Conservation (phyloP, 805 yeast genomes). For the Metschnikowia dekortorum region DNA sequence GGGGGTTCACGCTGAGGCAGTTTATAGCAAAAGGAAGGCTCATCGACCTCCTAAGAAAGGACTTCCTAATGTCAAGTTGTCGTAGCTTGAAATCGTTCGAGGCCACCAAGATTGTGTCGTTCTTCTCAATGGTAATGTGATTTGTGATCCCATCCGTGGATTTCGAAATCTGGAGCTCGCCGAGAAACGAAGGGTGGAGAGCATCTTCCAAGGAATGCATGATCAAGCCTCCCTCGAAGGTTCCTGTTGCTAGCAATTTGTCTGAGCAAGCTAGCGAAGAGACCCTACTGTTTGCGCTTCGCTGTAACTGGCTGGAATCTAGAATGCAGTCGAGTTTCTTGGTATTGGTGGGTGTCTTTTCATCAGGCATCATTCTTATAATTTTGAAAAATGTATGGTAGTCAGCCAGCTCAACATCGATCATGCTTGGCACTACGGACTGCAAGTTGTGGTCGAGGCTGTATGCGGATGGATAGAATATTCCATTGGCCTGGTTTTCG, state of each 20-base stretch:
- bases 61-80: constrained; percentile 31
- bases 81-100: constrained; percentile 48
- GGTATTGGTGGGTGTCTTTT: constrained; percentile 3
- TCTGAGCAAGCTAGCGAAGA: constrained; percentile 46
- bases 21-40: constrained; percentile 48
- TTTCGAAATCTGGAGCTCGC: constrained; percentile 38
- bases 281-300: constrained; percentile 36
- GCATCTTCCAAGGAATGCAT: constrained; percentile 32
- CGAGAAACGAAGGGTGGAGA: constrained; percentile 16
- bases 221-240: constrained; percentile 49
- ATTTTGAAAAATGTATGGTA: constrained; percentile 33
- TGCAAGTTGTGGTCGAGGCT: constrained; percentile 29
- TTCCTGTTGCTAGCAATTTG: constrained; percentile 45
- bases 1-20: constrained; percentile 41
- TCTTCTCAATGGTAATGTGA: constrained; percentile 36
- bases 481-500: constrained; percentile 28
- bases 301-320: constrained; percentile 28
- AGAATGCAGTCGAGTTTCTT: constrained; percentile 37
- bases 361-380: constrained; percentile 32
- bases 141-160: constrained; percentile 51
- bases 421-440: constrained; percentile 17
- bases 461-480: constrained; percentile 38
- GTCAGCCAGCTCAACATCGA: constrained; percentile 12
- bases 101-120: constrained; percentile 37
- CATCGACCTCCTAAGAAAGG: constrained; percentile 8